Conservation (phyloP, 495 filamentous ascomycete genomes). For the Podospora comata region DNA sequence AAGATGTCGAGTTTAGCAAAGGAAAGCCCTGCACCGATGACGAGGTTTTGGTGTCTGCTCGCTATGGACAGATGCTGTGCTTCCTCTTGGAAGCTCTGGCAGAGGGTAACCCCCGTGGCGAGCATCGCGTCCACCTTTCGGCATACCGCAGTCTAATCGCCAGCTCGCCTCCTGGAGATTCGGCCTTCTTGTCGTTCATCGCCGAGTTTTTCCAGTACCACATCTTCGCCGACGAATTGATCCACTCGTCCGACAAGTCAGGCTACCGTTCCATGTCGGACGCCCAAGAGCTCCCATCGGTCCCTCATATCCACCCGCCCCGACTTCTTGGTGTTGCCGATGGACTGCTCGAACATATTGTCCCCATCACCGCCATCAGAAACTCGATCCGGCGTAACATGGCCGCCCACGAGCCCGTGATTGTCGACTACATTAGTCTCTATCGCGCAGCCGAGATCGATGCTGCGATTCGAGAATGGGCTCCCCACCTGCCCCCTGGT, state of each 20-base stretch:
- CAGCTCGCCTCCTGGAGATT: slow-evolving; percentile 55
- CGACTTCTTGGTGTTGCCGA: slow-evolving; percentile 83
- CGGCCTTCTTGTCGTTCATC: slow-evolving; percentile 74
- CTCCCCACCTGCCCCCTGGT: slow-evolving; percentile 64
- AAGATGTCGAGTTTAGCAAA: slow-evolving; percentile 40
- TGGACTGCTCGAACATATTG: slow-evolving; percentile 76
- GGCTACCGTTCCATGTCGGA: slow-evolving; percentile 40
- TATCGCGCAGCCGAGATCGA: slow-evolving; percentile 78
- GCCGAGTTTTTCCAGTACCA: slow-evolving; percentile 93
- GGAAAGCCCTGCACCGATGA: slow-evolving; percentile 42
- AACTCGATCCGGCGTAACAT: slow-evolving; percentile 71
- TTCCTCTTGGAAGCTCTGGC: slow-evolving; percentile 77
- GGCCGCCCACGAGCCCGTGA: slow-evolving; percentile 58
- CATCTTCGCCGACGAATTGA: slow-evolving; percentile 77
- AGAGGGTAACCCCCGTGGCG: slow-evolving; percentile 70
- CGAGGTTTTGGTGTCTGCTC: slow-evolving; percentile 60
- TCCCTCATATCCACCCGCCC: slow-evolving; percentile 71
- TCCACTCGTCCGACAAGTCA: slow-evolving; percentile 51
- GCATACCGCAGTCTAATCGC: slow-evolving; percentile 70
- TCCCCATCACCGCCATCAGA: slow-evolving; percentile 73
- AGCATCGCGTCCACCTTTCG: slow-evolving; percentile 78
- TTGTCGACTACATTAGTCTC: slow-evolving; percentile 70
- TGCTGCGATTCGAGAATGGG: slow-evolving; percentile 70
- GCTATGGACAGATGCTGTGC: slow-evolving; percentile 68
- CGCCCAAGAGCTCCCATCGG: slow-evolving; percentile 60